Evolutionary conservation across 2,329 filamentous ascomycete species (phyloP), one percentile per base, ranked within the genome.

Genomic region (Cordyceps cateniannulata): DNA sequence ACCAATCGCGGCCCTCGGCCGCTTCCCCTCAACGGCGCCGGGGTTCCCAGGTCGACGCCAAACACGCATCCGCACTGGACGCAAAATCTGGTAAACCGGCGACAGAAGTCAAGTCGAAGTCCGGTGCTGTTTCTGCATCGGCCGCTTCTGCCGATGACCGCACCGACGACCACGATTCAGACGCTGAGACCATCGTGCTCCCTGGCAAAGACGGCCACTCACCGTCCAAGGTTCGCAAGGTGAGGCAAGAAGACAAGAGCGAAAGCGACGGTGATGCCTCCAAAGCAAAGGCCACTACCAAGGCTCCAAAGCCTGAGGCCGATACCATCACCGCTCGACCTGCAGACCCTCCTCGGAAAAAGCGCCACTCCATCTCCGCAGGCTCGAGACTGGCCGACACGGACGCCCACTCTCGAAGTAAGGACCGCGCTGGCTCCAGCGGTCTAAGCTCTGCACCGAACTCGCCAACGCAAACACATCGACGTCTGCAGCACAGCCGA

Each of bases 141-240:
- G 75, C 76, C 32, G 49, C 49, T 18, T 24, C 25, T 29, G 59
- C 73, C 22, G 69, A 73, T 56, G 77, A 81, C 60, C 72, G 67
- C 59, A 71, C 70, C 24, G 75, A 76, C 62, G 85, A 86, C 62
- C 85, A 81, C 68, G 85, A 87, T 67, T 90, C 87, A 1, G 87
- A 90, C 69, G 86, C 87, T 53, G 87, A 90, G 74, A 90, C 87
- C 16, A 87, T 89, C 63, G 86, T 90, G 40, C 72, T 89, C 38
- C 81, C 85, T 12, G 84, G 84, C 29, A 88, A 87, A 69, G 82
- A 87, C 69, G 84, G 83, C 44, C 77, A 84, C 67, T 87, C 85
- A 25, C 85, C 84, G 0, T 83, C 84, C 62, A 87, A 87, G 71
- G 77, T 78, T 62, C 81, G 84, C 62, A 87, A 87, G 72, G 77